These are phyloP conservation scores for Cordyceps sp. DNA, from an alignment of 2,329 filamentous ascomycete genomes.

Conservation along the genomic window DNA sequence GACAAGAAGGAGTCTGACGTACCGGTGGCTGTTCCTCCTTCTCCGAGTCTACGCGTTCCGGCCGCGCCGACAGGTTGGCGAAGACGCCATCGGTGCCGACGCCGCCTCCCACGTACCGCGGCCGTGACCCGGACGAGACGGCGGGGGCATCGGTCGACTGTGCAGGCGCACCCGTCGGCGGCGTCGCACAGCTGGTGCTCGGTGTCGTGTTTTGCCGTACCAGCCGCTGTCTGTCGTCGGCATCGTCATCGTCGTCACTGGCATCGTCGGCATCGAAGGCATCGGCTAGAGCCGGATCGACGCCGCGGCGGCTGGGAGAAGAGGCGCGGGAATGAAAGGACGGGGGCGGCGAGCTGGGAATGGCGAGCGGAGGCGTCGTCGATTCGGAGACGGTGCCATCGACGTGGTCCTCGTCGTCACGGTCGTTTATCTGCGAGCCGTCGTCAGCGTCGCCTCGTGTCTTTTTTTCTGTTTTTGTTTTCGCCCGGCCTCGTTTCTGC, in stretches of 20 bases:
- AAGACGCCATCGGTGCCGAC: slow-evolving; percentile 89
- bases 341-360: slow-evolving; percentile 50
- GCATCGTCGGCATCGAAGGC: slow-evolving; percentile 77
- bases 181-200: slow-evolving; percentile 3
- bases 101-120: slow-evolving; percentile 48
- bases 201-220: slow-evolving; percentile 47
- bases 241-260: slow-evolving; percentile 46
- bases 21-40: slow-evolving; percentile 87
- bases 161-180: slow-evolving; percentile 1
- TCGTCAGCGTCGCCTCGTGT: neutral
- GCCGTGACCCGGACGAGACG: slow-evolving; percentile 21
- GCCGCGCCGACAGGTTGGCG: slow-evolving; percentile 84
- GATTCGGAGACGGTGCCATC: slow-evolving; percentile 11
- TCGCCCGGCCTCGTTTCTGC: too few species aligned
- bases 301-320: slow-evolving; percentile 27
- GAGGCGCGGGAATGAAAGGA: slow-evolving; percentile 81
- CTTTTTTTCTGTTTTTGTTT: too few species aligned
- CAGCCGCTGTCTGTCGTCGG: slow-evolving; percentile 71
- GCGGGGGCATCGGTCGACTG: neutral
- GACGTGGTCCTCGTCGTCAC: slow-evolving; percentile 37
- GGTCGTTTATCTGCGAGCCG: slow-evolving; percentile 35
- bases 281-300: slow-evolving; percentile 74
- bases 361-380: slow-evolving; percentile 17
- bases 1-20: slow-evolving; percentile 23
- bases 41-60: slow-evolving; percentile 60